Conservation (phyloP, 1,139 yeast genomes). For the Geotrichum klebahnii region DNA sequence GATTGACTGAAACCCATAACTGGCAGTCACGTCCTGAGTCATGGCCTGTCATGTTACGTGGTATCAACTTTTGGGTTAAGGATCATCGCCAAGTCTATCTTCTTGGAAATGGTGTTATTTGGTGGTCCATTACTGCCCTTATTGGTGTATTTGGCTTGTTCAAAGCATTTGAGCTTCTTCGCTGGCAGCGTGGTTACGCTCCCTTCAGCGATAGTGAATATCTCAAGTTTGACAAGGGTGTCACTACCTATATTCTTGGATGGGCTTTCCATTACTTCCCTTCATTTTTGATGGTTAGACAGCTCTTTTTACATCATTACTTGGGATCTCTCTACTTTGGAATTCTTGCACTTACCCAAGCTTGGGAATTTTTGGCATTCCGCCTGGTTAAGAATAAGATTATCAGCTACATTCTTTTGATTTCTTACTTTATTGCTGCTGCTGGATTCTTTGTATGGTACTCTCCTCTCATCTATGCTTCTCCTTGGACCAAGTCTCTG, state of each 20-base stretch:
- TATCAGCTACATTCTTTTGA: constrained; percentile 45
- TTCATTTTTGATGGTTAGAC: constrained; percentile 90
- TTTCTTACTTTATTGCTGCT: constrained; percentile 49
- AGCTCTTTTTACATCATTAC: constrained; percentile 88
- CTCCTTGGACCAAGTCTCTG: constrained; percentile 69
- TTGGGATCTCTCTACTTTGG: constrained; percentile 89
- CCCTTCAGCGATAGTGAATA: constrained; percentile 51
- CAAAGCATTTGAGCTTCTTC: constrained; percentile 52
- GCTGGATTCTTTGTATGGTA: constrained; percentile 57
- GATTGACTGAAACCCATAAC: constrained; percentile 75
- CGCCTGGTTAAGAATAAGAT: constrained; percentile 44
- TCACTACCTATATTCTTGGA: constrained; percentile 65
- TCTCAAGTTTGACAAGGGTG: constrained; percentile 67
- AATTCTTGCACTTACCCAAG: constrained; percentile 75
- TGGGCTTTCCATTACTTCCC: constrained; percentile 85
- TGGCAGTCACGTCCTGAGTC: constrained; percentile 85
- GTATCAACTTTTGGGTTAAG: constrained; percentile 90
- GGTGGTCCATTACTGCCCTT: constrained; percentile 77
- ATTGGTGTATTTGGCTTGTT: constrained; percentile 54
- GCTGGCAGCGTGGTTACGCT: constrained; percentile 61
- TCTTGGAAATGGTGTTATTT: constrained; percentile 81
- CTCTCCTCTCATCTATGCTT: constrained; percentile 73
- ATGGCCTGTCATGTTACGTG: constrained; percentile 88
- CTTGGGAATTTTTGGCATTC: constrained; percentile 57
- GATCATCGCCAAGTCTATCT: constrained; percentile 77